phyloP scores from a whole-genome alignment of 202 grass and related monocot genomes.

The Saccharum hybrid region DNA sequence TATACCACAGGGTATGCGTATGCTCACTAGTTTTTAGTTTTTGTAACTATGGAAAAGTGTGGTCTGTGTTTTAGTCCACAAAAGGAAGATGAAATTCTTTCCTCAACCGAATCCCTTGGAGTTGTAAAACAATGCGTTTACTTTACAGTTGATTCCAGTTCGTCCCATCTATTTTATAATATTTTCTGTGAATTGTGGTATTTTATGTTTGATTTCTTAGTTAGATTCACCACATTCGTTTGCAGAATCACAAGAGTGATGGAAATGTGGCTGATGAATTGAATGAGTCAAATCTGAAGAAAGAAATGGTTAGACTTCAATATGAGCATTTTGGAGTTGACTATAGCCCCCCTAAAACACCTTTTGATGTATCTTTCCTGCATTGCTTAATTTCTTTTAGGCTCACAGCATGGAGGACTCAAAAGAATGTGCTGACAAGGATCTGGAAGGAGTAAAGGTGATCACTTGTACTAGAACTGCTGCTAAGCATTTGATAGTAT shows the following conservation, averaged over 20 bases:
- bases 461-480: neutral
- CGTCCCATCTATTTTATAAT: neutral
- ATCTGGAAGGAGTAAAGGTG: conserved; percentile 36
- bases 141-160: neutral
- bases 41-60: neutral
- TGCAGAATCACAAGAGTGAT: conserved; percentile 46
- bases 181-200: neutral
- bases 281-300: conserved; percentile 28
- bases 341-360: neutral
- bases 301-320: conserved; percentile 41
- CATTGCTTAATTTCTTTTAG: conserved; percentile 24
- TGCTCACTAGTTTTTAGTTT: neutral
- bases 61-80: neutral
- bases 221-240: conserved; percentile 29
- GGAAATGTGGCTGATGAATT: conserved; percentile 7
- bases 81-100: conserved; percentile 3
- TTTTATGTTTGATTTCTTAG: conserved; percentile 11
- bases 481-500: neutral
- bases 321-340: conserved; percentile 29
- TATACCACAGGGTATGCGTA: neutral
- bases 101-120: neutral
- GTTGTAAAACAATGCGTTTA: neutral
- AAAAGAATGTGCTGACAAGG: conserved; percentile 24
- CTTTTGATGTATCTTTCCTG: neutral
- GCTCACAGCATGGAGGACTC: neutral